These are phyloP conservation scores for Haberlea rhodopensis DNA, from an alignment of 257 asterid species.

Conservation along the genomic window DNA sequence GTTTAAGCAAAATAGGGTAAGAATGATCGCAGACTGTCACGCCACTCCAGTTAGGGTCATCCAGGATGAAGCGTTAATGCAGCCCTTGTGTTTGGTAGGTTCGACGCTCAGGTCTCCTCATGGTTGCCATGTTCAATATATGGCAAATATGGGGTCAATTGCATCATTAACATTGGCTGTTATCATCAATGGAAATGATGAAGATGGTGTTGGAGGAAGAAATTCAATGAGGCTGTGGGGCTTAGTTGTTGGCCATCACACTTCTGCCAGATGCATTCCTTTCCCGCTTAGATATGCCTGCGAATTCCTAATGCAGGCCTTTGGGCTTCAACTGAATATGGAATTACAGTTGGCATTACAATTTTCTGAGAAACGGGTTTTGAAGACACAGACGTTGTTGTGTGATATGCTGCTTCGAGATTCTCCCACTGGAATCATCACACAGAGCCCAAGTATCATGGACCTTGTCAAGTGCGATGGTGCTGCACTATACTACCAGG, in stretches of 20 bases:
- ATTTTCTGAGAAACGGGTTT: slow-evolving; percentile 63
- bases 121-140: slow-evolving; percentile 64
- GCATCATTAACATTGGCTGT: slow-evolving; percentile 58
- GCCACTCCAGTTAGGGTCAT: slow-evolving; percentile 44
- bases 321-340: slow-evolving; percentile 82
- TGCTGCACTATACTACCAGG: slow-evolving; percentile 72
- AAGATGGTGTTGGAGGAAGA: slow-evolving; percentile 48
- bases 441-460: slow-evolving; percentile 78
- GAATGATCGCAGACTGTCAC: slow-evolving; percentile 62
- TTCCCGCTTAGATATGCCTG: slow-evolving; percentile 89
- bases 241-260: slow-evolving; percentile 85
- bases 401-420: slow-evolving; percentile 88
- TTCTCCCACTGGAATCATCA: slow-evolving; percentile 68
- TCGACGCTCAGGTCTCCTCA: slow-evolving; percentile 65
- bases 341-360: slow-evolving; percentile 75
- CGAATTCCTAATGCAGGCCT: slow-evolving; percentile 88
- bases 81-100: slow-evolving; percentile 63
- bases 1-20: slow-evolving; percentile 61
- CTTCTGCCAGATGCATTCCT: slow-evolving; percentile 58
- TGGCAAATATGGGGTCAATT: slow-evolving; percentile 67
- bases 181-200: slow-evolving; percentile 57
- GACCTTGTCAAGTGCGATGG: slow-evolving; percentile 86
- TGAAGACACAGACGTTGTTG: slow-evolving; percentile 77
- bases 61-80: slow-evolving; percentile 58
- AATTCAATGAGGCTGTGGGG: slow-evolving; percentile 88